These are phyloP conservation scores for Letharia lupina DNA, from an alignment of 495 filamentous ascomycete genomes.

Conservation along the genomic window DNA sequence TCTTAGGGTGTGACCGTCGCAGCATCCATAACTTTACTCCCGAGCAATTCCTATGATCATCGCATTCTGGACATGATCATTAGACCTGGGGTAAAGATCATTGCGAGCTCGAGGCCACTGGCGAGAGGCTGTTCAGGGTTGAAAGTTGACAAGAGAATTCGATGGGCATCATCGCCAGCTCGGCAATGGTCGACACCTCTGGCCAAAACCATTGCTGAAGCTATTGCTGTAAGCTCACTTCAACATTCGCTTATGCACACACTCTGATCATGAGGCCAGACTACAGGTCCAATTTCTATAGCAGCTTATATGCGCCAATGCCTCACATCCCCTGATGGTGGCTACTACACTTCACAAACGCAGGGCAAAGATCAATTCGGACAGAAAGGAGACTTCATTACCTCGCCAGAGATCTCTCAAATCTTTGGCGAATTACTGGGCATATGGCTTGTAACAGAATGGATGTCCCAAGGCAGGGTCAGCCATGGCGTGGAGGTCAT, in stretches of 20 bases:
- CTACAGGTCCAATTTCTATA: slow-evolving; percentile 82
- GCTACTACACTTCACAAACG: slow-evolving; percentile 69
- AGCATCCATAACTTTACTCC: neutral
- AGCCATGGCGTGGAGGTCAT: slow-evolving; percentile 71
- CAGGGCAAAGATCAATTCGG: slow-evolving; percentile 76
- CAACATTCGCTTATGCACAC: slow-evolving; percentile 1
- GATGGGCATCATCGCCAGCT: slow-evolving; percentile 22
- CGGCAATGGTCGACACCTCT: slow-evolving; percentile 80
- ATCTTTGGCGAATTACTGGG: slow-evolving; percentile 91
- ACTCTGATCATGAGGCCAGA: slow-evolving; percentile 33
- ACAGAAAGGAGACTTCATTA: slow-evolving; percentile 85
- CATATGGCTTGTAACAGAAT: slow-evolving; percentile 91
- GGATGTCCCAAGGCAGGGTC: slow-evolving; percentile 77
- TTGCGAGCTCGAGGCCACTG: slow-evolving; percentile 4
- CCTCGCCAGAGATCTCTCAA: slow-evolving; percentile 94
- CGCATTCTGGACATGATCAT: slow-evolving; percentile 5
- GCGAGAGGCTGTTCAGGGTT: neutral
- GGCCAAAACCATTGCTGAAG: slow-evolving; percentile 72
- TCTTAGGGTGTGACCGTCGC: neutral
- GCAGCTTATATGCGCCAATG: slow-evolving; percentile 98
- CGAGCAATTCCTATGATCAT: neutral
- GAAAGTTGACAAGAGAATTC: slow-evolving; percentile 3
- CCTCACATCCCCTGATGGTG: slow-evolving; percentile 79
- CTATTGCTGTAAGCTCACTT: slow-evolving; percentile 60
- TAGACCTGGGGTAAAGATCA: neutral